Conservation (phyloP, 768 basidiomycete genomes). For the Leccinum subtestaceum region DNA sequence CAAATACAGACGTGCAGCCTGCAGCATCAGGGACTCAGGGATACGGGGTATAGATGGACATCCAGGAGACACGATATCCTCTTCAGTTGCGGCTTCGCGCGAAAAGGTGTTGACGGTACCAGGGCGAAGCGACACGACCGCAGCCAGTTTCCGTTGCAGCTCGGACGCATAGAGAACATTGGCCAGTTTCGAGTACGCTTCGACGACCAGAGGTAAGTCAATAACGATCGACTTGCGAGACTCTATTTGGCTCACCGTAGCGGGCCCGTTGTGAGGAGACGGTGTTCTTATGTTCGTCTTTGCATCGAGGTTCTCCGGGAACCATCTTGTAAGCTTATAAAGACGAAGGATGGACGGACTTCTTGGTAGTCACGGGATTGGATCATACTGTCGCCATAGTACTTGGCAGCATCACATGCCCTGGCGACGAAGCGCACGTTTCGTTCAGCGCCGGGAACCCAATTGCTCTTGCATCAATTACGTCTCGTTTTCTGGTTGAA, state of each 20-base stretch:
- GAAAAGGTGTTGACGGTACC: conserved; percentile 32
- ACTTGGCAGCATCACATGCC: too few relatives aligned
- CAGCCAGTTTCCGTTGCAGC: conserved; percentile 44
- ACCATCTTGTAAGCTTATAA: conserved; percentile 16
- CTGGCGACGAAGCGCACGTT: too few relatives aligned
- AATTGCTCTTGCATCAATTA: too few relatives aligned
- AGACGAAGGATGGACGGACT: too few relatives aligned
- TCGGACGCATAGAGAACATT: conserved; percentile 47
- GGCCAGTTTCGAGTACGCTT: conserved; percentile 52
- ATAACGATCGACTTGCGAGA: background rate
- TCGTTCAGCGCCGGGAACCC: too few relatives aligned
- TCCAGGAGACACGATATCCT: conserved; percentile 21
- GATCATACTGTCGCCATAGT: too few relatives aligned
- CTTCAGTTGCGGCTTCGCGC: conserved; percentile 13
- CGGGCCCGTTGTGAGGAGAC: conserved; percentile 16
- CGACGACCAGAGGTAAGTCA: background rate
- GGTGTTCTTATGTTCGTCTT: conserved; percentile 31
- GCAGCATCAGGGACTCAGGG: conserved; percentile 26
- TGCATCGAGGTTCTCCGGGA: conserved; percentile 29
- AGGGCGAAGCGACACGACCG: conserved; percentile 29
- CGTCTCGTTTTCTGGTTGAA: too few relatives aligned
- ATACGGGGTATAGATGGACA: conserved; percentile 17
- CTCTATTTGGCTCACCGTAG: conserved; percentile 31
- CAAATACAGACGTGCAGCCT: conserved; percentile 25
- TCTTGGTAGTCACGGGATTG: too few relatives aligned